A percentile compares a stretch with the other conserved stretches of the same genome.
phyloP scores from a whole-genome alignment of 495 filamentous ascomycete genomes.

The Penicillium arizonense region DNA sequence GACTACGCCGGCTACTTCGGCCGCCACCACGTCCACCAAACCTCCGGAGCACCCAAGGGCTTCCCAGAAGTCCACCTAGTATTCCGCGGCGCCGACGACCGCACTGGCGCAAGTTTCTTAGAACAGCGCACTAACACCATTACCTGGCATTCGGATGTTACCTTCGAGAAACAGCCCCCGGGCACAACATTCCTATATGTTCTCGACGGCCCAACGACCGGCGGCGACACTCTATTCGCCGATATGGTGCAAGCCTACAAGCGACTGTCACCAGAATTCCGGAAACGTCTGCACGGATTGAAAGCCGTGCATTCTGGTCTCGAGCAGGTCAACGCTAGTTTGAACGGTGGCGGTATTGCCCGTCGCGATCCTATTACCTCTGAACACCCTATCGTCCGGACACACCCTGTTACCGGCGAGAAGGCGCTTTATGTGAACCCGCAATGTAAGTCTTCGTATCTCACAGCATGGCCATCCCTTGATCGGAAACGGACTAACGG shows the following conservation, averaged over 20 bases:
- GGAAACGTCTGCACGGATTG: slow-evolving; percentile 56
- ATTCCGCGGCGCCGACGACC: slow-evolving; percentile 55
- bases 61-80: slow-evolving; percentile 62
- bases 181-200: slow-evolving; percentile 65
- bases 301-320: slow-evolving; percentile 57
- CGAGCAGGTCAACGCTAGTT: slow-evolving; percentile 51
- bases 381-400: slow-evolving; percentile 61
- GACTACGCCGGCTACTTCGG: slow-evolving; percentile 61
- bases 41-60: slow-evolving; percentile 58
- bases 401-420: slow-evolving; percentile 63
- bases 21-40: slow-evolving; percentile 61
- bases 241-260: slow-evolving; percentile 58
- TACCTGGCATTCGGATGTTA: slow-evolving; percentile 66
- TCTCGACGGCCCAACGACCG: slow-evolving; percentile 57
- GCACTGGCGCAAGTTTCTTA: slow-evolving; percentile 48
- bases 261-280: slow-evolving; percentile 55
- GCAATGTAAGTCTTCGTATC: slow-evolving; percentile 60
- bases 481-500: neutral
- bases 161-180: slow-evolving; percentile 63
- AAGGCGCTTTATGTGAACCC: slow-evolving; percentile 86
- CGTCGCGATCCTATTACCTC: slow-evolving; percentile 53
- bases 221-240: slow-evolving; percentile 64
- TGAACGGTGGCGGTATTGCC: slow-evolving; percentile 49
- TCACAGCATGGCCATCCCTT: too few species aligned
- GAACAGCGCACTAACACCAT: slow-evolving; percentile 54